phyloP scores from a whole-genome alignment of 352 stramenopile genomes.

The Phytophthora fragariae region DNA sequence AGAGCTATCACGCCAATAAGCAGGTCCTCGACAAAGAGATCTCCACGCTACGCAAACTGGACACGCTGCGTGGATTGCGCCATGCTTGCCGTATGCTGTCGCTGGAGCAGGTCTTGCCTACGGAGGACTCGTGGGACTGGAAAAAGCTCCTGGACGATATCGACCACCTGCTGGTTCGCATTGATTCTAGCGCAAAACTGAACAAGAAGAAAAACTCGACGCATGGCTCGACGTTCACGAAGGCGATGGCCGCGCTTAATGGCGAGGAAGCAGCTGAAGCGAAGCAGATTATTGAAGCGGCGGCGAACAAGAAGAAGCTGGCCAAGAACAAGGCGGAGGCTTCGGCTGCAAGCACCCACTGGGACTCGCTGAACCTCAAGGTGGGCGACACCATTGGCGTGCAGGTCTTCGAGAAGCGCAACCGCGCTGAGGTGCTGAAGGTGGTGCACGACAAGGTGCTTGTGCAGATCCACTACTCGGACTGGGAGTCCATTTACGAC shows the following conservation, averaged over 20 bases:
- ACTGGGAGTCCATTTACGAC: constrained; percentile 87
- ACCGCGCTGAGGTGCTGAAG: constrained; percentile 69
- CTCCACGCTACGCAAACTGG: constrained; percentile 66
- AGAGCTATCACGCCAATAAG: constrained; percentile 71
- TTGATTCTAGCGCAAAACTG: constrained; percentile 59
- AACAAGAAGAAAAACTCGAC: constrained; percentile 47
- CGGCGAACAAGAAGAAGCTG: constrained; percentile 35
- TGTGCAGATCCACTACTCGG: constrained; percentile 81
- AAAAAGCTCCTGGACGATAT: constrained; percentile 81
- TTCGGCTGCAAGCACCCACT: constrained; percentile 54
- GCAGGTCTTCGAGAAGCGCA: constrained; percentile 81
- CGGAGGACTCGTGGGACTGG: constrained; percentile 83
- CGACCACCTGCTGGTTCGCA: constrained; percentile 63
- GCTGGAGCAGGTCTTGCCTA: constrained; percentile 73
- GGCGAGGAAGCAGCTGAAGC: constrained; percentile 38
- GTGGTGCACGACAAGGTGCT: constrained; percentile 76
- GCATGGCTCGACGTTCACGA: constrained; percentile 33
- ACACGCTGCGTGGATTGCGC: constrained; percentile 66
- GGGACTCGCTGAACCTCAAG: constrained; percentile 67
- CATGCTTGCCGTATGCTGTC: constrained; percentile 72
- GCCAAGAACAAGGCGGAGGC: constrained; percentile 30
- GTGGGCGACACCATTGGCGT: constrained; percentile 76
- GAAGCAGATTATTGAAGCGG: constrained; percentile 40
- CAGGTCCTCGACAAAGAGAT: constrained; percentile 50
- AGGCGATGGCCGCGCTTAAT: constrained; percentile 34